Conservation (phyloP, 768 basidiomycete species). For the Cyathus striatus region DNA sequence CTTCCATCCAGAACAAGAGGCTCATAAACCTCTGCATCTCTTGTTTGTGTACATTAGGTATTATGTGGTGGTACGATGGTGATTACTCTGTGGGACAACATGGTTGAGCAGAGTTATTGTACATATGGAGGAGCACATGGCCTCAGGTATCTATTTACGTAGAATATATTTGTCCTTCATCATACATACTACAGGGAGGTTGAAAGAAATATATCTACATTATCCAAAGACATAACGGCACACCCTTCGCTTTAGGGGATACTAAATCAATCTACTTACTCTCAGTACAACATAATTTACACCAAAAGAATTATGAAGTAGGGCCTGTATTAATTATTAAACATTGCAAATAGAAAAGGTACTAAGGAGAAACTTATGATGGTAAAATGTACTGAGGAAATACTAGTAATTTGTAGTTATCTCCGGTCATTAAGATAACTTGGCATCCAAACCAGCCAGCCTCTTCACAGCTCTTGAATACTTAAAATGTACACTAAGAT, state of each 20-base stretch:
- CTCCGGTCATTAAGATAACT: conserved; percentile 93
- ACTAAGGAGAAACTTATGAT: conserved; percentile 50
- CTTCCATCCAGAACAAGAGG: neutral
- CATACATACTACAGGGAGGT: neutral
- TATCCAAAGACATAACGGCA: conserved; percentile 83
- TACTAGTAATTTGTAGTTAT: conserved; percentile 87
- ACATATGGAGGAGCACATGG: neutral
- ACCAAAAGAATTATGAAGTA: conserved; percentile 52
- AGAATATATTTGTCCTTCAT: neutral
- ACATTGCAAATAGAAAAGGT: conserved; percentile 3
- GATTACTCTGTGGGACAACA: neutral
- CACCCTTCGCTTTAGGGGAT: conserved; percentile 83
- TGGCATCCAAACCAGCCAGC: conserved; percentile 95
- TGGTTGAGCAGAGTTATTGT: neutral
- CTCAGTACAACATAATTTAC: conserved; percentile 2
- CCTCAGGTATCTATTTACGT: neutral
- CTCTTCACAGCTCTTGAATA: conserved; percentile 61
- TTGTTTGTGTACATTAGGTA: neutral
- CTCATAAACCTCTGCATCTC: neutral
- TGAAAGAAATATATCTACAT: conserved; percentile 41
- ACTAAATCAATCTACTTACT: conserved; percentile 38
- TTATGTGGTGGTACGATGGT: neutral
- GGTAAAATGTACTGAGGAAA: conserved; percentile 73
- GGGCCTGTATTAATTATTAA: conserved; percentile 73
- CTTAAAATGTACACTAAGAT: conserved; percentile 88